Conservation (phyloP, 2,329 filamentous ascomycete genomes). For the Pseudomassariella vexata region DNA sequence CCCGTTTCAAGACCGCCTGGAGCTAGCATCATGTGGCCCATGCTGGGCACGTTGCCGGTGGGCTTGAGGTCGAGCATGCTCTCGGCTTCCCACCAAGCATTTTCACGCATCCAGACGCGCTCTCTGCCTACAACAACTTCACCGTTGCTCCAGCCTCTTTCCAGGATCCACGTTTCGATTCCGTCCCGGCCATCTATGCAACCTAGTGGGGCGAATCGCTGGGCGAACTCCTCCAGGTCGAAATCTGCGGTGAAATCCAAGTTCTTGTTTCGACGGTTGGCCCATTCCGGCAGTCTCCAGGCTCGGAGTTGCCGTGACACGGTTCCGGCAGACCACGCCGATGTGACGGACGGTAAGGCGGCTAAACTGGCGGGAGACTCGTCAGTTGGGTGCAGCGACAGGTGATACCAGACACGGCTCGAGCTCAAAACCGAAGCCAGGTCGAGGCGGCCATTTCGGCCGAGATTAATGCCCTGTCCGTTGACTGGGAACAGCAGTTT, state of each 20-base stretch:
- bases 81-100: conserved; percentile 96
- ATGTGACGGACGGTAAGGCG: conserved; percentile 65
- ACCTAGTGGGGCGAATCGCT: conserved; percentile 75
- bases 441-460: conserved; percentile 73
- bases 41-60: conserved; percentile 27
- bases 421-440: conserved; percentile 68
- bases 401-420: conserved; percentile 92
- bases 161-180: conserved; percentile 88
- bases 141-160: conserved; percentile 96
- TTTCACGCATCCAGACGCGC: conserved; percentile 92
- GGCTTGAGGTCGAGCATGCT: conserved; percentile 88
- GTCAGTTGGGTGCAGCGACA: conserved; percentile 87
- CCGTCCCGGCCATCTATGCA: conserved; percentile 88
- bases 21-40: conserved; percentile 27
- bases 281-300: conserved; percentile 95
- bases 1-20: conserved; percentile 62
- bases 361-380: conserved; percentile 71
- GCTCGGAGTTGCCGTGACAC: conserved; percentile 89
- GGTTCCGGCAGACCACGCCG: conserved; percentile 86
- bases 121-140: conserved; percentile 89
- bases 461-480: conserved; percentile 74
- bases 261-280: conserved; percentile 83
- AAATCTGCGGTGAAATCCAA: conserved; percentile 97
- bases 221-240: conserved; percentile 84
- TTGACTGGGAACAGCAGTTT: conserved; percentile 74